A percentile compares a stretch with the other conserved stretches of the same genome.
Evolutionary conservation across 2,329 filamentous ascomycete genomes (phyloP).

Genomic region (Colletotrichum sp.): DNA sequence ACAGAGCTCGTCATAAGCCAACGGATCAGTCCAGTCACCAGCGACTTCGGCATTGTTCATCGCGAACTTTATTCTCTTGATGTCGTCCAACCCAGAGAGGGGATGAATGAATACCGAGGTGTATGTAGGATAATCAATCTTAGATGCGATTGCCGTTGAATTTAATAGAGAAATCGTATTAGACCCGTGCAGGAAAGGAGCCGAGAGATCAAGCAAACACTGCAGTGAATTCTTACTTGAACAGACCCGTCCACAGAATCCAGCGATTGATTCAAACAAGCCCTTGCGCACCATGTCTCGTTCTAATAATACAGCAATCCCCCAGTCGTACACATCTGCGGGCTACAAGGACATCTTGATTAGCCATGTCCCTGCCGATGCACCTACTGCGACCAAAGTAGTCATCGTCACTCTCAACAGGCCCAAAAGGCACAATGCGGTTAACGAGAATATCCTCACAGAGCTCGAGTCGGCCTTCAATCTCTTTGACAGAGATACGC

Average conservation of each 20-base stretch:
- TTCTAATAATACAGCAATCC: not conserved
- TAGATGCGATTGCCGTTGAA: rapidly evolving
- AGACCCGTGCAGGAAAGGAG: rapidly evolving
- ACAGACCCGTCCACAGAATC: not conserved
- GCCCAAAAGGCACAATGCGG: not conserved
- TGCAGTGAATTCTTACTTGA: not conserved
- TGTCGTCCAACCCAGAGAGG: not conserved
- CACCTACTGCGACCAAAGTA: not conserved
- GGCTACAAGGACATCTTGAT: slow-evolving; percentile 8
- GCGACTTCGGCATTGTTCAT: not conserved
- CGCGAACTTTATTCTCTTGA: not conserved
- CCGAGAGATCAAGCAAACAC: not conserved
- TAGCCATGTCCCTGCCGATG: not conserved
- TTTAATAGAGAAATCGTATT: rapidly evolving
- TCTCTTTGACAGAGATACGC: not conserved
- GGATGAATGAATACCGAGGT: not conserved
- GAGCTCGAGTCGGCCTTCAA: not conserved
- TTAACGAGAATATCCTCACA: not conserved
- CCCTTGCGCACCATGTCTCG: not conserved
- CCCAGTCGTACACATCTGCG: not conserved
- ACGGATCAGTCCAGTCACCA: not conserved
- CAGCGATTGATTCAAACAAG: not conserved
- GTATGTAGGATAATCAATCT: not conserved
- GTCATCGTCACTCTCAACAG: not conserved
- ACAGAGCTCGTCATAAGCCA: not conserved